Conservation (phyloP, 106 monocot species). For the Apostasia shenzhenica region DNA sequence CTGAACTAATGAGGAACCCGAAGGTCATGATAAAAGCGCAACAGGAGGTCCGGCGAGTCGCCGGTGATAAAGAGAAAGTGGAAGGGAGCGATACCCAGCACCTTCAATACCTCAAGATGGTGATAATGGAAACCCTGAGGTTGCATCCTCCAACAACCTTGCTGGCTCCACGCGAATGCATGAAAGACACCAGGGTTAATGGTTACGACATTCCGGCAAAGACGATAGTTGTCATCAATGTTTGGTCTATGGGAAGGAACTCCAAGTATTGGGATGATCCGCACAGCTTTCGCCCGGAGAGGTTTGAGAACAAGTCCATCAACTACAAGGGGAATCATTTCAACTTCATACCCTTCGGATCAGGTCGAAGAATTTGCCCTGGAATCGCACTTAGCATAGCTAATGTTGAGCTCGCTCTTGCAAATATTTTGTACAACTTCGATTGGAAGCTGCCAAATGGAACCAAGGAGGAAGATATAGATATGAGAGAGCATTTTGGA, state of each 20-base stretch:
- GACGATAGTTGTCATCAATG: background rate
- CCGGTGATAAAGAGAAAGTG: constrained; percentile 2
- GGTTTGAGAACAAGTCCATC: background rate
- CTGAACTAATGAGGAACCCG: constrained; percentile 8
- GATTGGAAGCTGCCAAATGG: background rate
- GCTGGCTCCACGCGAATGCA: background rate
- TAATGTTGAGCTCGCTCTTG: background rate
- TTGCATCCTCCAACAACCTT: background rate
- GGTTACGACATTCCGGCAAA: background rate
- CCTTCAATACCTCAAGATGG: background rate
- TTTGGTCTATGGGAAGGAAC: background rate
- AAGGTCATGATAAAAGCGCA: constrained; percentile 7
- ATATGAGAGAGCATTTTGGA: background rate
- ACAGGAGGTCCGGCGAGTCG: constrained; percentile 6
- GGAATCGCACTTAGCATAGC: background rate
- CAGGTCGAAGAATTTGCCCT: background rate
- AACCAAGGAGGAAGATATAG: background rate
- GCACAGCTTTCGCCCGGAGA: background rate
- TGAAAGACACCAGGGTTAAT: background rate
- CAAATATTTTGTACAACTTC: background rate
- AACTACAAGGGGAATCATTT: background rate
- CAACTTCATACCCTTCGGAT: background rate
- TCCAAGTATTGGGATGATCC: background rate
- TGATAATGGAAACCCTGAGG: background rate
- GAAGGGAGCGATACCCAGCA: constrained; percentile 7